Base-by-base conservation (phyloP, 2,329 filamentous ascomycete species). In the Gnomoniopsis sp. region DNA sequence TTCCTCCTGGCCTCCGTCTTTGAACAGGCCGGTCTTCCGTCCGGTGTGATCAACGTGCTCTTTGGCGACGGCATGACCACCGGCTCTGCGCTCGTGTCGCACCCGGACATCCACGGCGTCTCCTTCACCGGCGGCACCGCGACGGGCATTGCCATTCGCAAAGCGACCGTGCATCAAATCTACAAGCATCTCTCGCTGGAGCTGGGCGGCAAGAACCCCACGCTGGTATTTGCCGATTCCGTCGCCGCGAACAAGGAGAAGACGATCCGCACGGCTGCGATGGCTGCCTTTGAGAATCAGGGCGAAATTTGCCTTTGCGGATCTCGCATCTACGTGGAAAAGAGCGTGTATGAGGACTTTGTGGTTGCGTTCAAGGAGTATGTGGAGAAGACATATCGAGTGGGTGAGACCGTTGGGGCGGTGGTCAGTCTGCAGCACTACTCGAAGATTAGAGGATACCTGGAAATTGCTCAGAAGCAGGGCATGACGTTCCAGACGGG, bases 271-370 rank as follows among this genome's bases (percentile, higher is more conserved):
- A 64, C 66, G 8, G 68, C 68, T 1, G 68, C 67, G 15, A 65
- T 56, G 41, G 68, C 66, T 0, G 66, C 67, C 0, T 72, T 72
- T 49, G 69, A 71, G 48, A 73, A 72, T 52, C 68, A 72, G 51
- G 70, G 71, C 48, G 69, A 72, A 65, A 70, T 72, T 19, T 73
- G 70, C 49, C 66, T 72, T 3, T 71, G 69, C 48, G 70, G 70
- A 2, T 80, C 78, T 3, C 74, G 80, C 30, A 75, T 85, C 34
- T 74, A 83, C 21, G 80, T 84, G 19, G 79, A 84, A 57, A 75
- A 75, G 49, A 67, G 66, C 23, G 71, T 77, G 19, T 76, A 79
- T 57, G 79, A 82, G 21, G 75, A 63, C 0, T 71, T 71, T 30
- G 63, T 70, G 1, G 23, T 50, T 1, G 56, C 62, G 1, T 68